Evolutionary conservation across 768 basidiomycete species (phyloP), one percentile per base, ranked within the genome.

Genomic region (Termitomyces sp.): DNA sequence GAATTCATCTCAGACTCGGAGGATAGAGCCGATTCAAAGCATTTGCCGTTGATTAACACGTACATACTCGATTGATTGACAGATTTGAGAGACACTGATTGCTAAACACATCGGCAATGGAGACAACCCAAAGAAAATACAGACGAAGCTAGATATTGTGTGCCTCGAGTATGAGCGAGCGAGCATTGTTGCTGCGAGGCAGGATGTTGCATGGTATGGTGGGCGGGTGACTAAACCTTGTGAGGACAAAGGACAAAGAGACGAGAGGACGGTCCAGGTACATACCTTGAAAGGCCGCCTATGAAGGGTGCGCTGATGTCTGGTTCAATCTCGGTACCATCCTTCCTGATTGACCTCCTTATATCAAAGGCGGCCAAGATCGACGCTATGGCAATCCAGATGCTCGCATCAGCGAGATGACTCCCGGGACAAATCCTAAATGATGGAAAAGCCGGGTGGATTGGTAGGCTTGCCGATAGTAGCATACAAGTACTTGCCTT

Each of bases 341-440:
- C 56, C 22, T 52, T 61, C 45, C 74, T 71, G 8, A 67, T 36
- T 0, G 72, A 67, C 60, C 72, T 74, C 7, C 57, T 58, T 32
- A 79, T 73, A 32, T 70, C 56, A 56, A 79, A 75, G 3, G 60
- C 58, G 2, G 65, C 49, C 2, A 70, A 52, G 11, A 67, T 57
- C 1, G 30, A 60, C 1, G 59, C 63, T 0, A 65, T 56, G 14
- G 60, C 58, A 13, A 60, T 57, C 64, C 71, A 73, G 32, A 78
- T 10, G 13, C 72, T 75, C 2, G 71, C 68, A 38, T 77, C 73
- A 5, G 74, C 78, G 44, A 82, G 63, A 46, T 76, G 55, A 20
- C 70, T 63, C 5, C 79, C 81, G 13, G 77, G 73, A 50, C 78
- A 79, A 8, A 74, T 64, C 67, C 67, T 69, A 18, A 8, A 38